These are phyloP conservation scores for Nematocida major DNA, from an alignment of 371 early-diverging fungal species.

Conservation along the genomic window DNA sequence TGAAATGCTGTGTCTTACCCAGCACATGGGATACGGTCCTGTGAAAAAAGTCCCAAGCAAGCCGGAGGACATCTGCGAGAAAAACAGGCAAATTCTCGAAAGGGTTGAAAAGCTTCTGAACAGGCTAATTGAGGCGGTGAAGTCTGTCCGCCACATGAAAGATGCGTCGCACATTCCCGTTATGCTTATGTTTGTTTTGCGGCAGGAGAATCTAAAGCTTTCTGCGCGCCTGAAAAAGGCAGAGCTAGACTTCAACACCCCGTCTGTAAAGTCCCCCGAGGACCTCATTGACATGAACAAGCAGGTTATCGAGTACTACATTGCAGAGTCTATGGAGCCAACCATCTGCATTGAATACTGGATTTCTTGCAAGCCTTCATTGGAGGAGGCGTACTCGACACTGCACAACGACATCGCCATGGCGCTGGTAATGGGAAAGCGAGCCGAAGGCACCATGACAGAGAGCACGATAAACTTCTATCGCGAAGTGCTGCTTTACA, in stretches of 20 bases:
- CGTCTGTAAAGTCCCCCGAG: background rate
- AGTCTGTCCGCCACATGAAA: background rate
- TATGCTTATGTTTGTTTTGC: background rate
- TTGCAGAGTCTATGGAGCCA: slow-evolving; percentile 2
- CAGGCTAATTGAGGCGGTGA: background rate
- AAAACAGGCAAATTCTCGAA: background rate
- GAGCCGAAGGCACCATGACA: background rate
- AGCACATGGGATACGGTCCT: too few relatives aligned
- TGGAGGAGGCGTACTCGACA: background rate
- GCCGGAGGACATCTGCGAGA: too few relatives aligned
- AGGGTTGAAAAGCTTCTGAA: background rate
- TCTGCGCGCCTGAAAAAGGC: background rate
- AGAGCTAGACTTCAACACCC: background rate
- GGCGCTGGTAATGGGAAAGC: too few relatives aligned
- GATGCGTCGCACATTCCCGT: background rate
- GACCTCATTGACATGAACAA: background rate
- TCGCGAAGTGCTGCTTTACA: background rate
- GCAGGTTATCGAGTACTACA: background rate
- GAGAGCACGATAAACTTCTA: background rate
- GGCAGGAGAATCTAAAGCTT: background rate
- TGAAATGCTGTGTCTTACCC: too few relatives aligned
- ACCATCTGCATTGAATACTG: slow-evolving; percentile 3
- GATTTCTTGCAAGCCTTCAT: background rate
- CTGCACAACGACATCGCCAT: too few relatives aligned
- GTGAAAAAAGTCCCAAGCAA: too few relatives aligned